Conservation (phyloP, 768 basidiomycete genomes). For the Coprinopsis sp. region DNA sequence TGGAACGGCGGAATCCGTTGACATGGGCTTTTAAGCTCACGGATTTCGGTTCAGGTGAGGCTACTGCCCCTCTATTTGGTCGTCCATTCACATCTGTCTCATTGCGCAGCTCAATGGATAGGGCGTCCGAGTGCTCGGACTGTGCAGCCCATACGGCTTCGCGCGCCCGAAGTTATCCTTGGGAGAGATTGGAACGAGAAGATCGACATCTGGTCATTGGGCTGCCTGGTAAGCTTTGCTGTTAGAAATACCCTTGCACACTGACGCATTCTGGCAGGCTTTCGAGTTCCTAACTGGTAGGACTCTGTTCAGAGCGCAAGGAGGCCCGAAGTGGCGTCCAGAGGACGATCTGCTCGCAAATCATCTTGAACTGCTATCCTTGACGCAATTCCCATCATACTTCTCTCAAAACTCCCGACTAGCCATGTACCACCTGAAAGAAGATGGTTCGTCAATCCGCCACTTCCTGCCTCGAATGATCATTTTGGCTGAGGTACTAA, state of each 20-base stretch:
- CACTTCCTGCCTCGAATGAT: background rate
- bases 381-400: slow-evolving; percentile 3
- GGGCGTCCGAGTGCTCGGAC: slow-evolving; percentile 1
- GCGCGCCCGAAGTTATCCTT: slow-evolving; percentile 20
- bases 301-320: slow-evolving; percentile 5
- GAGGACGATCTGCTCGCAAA: slow-evolving; percentile 4
- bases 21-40: slow-evolving; percentile 9
- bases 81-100: background rate
- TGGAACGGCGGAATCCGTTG: background rate
- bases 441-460: slow-evolving; percentile 1
- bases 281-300: slow-evolving; percentile 14
- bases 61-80: background rate
- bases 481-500: too few species aligned
- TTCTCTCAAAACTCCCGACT: background rate
- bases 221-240: slow-evolving; percentile 17
- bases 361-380: slow-evolving; percentile 6
- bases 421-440: background rate
- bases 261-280: slow-evolving; percentile 8
- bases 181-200: slow-evolving; percentile 21
- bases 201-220: slow-evolving; percentile 25
- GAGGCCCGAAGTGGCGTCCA: background rate
- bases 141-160: slow-evolving; percentile 11
- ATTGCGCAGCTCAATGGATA: slow-evolving; percentile 5
- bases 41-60: slow-evolving; percentile 6
- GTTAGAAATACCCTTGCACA: background rate